Conservation (phyloP, 805 yeast genomes). For the Priceomyces carsonii region DNA sequence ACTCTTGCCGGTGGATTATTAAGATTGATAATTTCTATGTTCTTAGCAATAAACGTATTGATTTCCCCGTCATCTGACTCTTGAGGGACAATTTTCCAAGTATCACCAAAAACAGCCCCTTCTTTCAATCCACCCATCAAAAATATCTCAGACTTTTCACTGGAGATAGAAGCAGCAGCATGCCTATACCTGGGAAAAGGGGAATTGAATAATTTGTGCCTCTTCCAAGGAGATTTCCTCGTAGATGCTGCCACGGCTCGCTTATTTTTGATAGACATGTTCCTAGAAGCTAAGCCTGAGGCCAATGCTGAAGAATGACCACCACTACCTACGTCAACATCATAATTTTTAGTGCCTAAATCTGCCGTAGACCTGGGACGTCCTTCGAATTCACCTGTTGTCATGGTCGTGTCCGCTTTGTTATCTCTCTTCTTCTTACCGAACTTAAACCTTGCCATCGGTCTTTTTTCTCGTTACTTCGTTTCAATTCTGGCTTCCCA, state of each 20-base stretch:
- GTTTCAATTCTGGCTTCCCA: too few species aligned
- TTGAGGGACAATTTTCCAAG: slow-evolving; percentile 79
- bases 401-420: slow-evolving; percentile 10
- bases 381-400: slow-evolving; percentile 8
- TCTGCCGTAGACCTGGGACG: slow-evolving; percentile 2
- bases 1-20: slow-evolving; percentile 94
- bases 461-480: too few species aligned
- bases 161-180: slow-evolving; percentile 74
- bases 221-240: slow-evolving; percentile 59
- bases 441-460: slow-evolving; percentile 61
- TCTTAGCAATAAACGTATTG: slow-evolving; percentile 29
- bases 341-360: not conserved
- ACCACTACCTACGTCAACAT: slow-evolving; percentile 9
- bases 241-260: slow-evolving; percentile 13
- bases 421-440: slow-evolving; percentile 45
- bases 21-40: slow-evolving; percentile 54
- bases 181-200: slow-evolving; percentile 97
- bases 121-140: slow-evolving; percentile 96
- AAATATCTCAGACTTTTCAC: slow-evolving; percentile 78
- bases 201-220: slow-evolving; percentile 62
- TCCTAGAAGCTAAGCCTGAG: slow-evolving; percentile 2
- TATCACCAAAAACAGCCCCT: slow-evolving; percentile 89
- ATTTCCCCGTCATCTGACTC: slow-evolving; percentile 22
- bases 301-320: slow-evolving; percentile 10
- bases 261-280: slow-evolving; percentile 5